phyloP scores from a whole-genome alignment of 2,329 filamentous ascomycete species.

The Alternaria arborescens region DNA sequence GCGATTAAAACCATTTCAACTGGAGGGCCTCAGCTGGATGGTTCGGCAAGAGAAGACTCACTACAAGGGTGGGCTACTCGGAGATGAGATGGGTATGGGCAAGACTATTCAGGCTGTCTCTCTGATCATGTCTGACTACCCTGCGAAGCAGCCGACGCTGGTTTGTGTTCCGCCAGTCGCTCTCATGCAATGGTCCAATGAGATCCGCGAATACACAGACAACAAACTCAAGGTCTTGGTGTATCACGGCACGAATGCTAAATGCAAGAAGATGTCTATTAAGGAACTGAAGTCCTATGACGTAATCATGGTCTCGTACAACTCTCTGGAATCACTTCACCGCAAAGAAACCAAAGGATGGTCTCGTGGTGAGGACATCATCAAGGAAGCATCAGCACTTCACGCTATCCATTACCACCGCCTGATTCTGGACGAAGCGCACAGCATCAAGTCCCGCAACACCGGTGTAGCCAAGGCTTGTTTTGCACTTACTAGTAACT shows the following conservation, averaged over 20 bases:
- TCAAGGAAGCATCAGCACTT: slow-evolving; percentile 79
- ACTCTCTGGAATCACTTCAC: slow-evolving; percentile 86
- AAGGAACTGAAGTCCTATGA: slow-evolving; percentile 83
- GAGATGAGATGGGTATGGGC: slow-evolving; percentile 98
- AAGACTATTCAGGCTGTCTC: slow-evolving; percentile 99
- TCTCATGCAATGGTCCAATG: slow-evolving; percentile 86
- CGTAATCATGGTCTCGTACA: slow-evolving; percentile 98
- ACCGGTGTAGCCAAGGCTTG: slow-evolving; percentile 95
- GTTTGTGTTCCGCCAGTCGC: slow-evolving; percentile 93
- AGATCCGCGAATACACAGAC: slow-evolving; percentile 74
- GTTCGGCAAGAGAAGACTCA: slow-evolving; percentile 82
- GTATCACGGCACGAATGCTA: slow-evolving; percentile 85
- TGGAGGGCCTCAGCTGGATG: slow-evolving; percentile 96
- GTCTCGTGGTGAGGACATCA: slow-evolving; percentile 77
- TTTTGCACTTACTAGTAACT: slow-evolving; percentile 85
- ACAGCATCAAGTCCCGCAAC: slow-evolving; percentile 90
- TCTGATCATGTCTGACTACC: slow-evolving; percentile 97
- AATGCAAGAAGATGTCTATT: slow-evolving; percentile 77
- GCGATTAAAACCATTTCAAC: slow-evolving; percentile 89
- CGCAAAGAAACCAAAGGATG: slow-evolving; percentile 93
- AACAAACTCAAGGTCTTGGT: slow-evolving; percentile 90
- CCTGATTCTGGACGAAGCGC: slow-evolving; percentile 91
- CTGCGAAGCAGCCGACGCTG: slow-evolving; percentile 80
- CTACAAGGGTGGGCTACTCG: slow-evolving; percentile 89
- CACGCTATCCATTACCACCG: slow-evolving; percentile 89